Conservation (phyloP, 1,284 basidiomycete species). For the Malassezia yamatoensis region DNA sequence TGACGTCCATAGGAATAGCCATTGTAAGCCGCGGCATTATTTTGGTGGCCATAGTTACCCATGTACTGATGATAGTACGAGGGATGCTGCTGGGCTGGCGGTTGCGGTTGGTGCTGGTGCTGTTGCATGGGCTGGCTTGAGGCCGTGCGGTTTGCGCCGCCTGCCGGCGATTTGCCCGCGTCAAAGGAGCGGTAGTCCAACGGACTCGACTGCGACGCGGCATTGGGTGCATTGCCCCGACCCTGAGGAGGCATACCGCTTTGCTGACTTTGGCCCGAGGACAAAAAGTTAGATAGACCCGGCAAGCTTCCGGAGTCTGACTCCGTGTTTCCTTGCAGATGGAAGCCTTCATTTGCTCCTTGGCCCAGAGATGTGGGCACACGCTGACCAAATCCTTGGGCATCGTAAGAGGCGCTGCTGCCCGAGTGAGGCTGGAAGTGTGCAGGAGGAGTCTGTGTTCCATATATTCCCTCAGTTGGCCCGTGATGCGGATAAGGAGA, state of each 20-base stretch:
- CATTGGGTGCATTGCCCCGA: conserved; percentile 19
- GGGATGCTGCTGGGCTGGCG: conserved; percentile 35
- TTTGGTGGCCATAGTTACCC: conserved; percentile 37
- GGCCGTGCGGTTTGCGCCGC: conserved; percentile 1
- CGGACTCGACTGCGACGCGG: conserved; percentile 1
- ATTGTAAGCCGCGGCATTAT: conserved; percentile 26
- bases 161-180: conserved; percentile 10
- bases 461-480: conserved; percentile 17
- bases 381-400: conserved; percentile 35
- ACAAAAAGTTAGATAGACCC: conserved; percentile 31
- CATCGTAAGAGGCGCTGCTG: conserved; percentile 28
- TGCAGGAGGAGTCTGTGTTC: conserved; percentile 24
- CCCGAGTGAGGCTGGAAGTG: conserved; percentile 30
- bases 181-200: conserved; percentile 17
- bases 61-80: conserved; percentile 45
- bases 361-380: conserved; percentile 20
- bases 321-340: conserved; percentile 22
- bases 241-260: conserved; percentile 19
- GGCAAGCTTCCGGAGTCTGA: conserved; percentile 28
- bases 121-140: conserved; percentile 18
- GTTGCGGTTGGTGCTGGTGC: conserved; percentile 33
- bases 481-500: conserved; percentile 31
- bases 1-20: conserved; percentile 38
- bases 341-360: conserved; percentile 31
- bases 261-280: conserved; percentile 22